Conservation (phyloP, 1,284 basidiomycete genomes). For the Laetiporus sulphureus region DNA sequence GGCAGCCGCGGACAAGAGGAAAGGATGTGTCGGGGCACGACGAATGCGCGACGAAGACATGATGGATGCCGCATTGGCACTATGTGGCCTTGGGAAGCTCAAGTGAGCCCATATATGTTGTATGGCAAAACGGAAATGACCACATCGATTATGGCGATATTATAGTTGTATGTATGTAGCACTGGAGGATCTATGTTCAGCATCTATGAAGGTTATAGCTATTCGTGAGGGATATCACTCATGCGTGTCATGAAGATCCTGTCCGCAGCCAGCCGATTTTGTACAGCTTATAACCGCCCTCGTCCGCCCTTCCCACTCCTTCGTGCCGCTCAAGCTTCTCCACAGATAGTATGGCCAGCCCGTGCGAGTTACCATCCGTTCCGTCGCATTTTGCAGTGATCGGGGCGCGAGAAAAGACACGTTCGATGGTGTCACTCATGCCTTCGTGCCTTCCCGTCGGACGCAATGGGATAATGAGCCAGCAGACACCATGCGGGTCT, state of each 20-base stretch:
- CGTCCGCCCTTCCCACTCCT: constrained; percentile 61
- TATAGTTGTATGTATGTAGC: constrained; percentile 10
- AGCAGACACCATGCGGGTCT: constrained; percentile 44
- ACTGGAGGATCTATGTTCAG: too few species aligned
- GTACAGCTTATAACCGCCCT: constrained; percentile 60
- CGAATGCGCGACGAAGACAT: constrained; percentile 46
- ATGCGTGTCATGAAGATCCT: too few species aligned
- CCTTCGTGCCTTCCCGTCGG: constrained; percentile 60
- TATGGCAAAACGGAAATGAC: too few species aligned
- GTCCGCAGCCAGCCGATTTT: constrained; percentile 57
- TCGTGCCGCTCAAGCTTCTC: constrained; percentile 40
- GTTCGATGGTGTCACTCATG: constrained; percentile 50
- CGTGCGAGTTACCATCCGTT: constrained; percentile 5
- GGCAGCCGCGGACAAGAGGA: neutral
- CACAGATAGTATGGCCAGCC: constrained; percentile 37
- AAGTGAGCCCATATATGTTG: too few species aligned
- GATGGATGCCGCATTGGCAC: constrained; percentile 54
- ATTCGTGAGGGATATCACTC: too few species aligned
- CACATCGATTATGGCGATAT: neutral
- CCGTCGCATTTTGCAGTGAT: neutral
- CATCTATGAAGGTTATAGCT: too few species aligned
- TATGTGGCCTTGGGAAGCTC: constrained; percentile 50
- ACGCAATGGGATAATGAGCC: constrained; percentile 68
- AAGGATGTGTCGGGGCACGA: constrained; percentile 2
- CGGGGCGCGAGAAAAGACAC: constrained; percentile 38